phyloP scores from a whole-genome alignment of 306 rosid species.

The Potentilla sterilis region DNA sequence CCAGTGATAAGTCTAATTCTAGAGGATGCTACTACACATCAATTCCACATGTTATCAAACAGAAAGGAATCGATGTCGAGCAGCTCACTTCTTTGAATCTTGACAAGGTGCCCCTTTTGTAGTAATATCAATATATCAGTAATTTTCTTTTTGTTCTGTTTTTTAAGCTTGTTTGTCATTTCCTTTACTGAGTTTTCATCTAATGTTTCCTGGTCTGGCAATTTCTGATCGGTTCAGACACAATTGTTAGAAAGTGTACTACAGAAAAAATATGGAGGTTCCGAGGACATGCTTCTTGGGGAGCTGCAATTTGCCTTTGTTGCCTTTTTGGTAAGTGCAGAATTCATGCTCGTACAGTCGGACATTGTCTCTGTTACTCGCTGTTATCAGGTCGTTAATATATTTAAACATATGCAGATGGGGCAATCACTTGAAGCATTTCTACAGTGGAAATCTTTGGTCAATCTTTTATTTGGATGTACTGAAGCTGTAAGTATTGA shows the following conservation, averaged over 20 bases:
- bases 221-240: conserved; percentile 49
- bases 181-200: conserved; percentile 10
- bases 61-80: conserved; percentile 65
- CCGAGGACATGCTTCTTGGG: conserved; percentile 77
- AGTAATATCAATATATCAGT: not conserved
- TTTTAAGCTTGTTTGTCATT: conserved; percentile 22
- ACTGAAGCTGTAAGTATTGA: conserved; percentile 74
- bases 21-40: conserved; percentile 85
- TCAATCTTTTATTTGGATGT: conserved; percentile 80
- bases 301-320: conserved; percentile 87
- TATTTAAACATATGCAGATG: conserved; percentile 54
- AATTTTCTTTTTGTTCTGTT: not conserved
- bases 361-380: not conserved
- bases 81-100: conserved; percentile 85
- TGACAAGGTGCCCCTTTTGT: conserved; percentile 57
- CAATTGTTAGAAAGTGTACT: conserved; percentile 69
- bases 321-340: conserved; percentile 63
- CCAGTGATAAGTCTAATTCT: conserved; percentile 41
- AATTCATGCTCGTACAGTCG: conserved; percentile 9
- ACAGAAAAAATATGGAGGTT: conserved; percentile 69
- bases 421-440: conserved; percentile 96
- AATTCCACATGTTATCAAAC: conserved; percentile 72
- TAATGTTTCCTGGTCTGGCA: not conserved
- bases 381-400: conserved; percentile 18
- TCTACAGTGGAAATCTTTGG: conserved; percentile 81